Base-by-base conservation (phyloP, 768 basidiomycete genomes). In the Agrocybe praecox region DNA sequence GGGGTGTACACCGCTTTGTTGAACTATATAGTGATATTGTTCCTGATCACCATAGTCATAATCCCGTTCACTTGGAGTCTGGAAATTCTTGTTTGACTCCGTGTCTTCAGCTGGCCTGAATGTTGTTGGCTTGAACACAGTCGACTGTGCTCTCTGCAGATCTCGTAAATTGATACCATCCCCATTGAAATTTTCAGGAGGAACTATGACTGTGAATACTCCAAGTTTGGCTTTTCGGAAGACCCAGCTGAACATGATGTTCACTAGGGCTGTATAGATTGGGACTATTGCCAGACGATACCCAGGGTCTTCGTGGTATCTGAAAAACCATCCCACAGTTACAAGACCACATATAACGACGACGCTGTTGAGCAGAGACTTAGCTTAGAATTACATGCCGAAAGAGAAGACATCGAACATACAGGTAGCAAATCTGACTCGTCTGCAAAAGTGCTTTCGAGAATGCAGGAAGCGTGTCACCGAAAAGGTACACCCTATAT, bases 191-290 rank as follows among this genome's bases (percentile, higher is more conserved):
- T 29, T 29, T 4, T 29, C 26, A 29, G 26, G 26, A 29, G 26
- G 26, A 9, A 9, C 26, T 9, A 26, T n/a, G 21, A 44, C 45
- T 14, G 42, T 46, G 26, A n/a, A 19, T 3, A 32, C 23, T 4
- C 45, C 32, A 5, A 55, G 46, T 14, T 55, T 55, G 11, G 45
- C 47, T 2, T 24, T 32, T 8, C 53, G 17, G 53, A 48, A 48
- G 21, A 55, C 53, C 46, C 53, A 49, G 15, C 53, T 42, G 47
- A 55, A 55, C 53, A 55, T 55, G 21, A 55, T 55, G 46, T 55
- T 55, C 18, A 40, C 53, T 14, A 55, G 32, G 2, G 46, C 40
- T 19, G 47, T 6, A 33, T 47, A 49, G 3, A 45, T 34, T 1
- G 46, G 29, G 17, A 55, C 24, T 14, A 55, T 36, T 32, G 53